Percentiles rank a stretch among this genome's conserved stretches.
Conservation (phyloP, 331 rosid species). For the Cucumis variabilis region DNA sequence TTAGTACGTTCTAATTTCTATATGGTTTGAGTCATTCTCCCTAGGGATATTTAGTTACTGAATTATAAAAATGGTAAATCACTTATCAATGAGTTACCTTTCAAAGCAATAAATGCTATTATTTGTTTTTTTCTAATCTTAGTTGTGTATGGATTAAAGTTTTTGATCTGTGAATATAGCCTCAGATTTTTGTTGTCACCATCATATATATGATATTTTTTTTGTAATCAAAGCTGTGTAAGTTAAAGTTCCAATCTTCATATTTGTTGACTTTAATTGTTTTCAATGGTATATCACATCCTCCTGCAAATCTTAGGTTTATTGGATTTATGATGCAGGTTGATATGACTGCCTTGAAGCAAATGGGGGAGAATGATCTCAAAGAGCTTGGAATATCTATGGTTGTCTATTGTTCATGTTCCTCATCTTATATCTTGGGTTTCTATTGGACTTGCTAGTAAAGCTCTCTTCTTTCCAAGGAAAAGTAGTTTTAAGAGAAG, state of each 20-base stretch:
- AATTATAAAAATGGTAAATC: background rate
- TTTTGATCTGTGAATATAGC: background rate
- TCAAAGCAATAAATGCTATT: background rate
- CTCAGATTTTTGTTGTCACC: background rate
- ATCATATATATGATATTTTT: background rate
- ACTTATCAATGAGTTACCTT: background rate
- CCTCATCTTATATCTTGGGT: constrained; percentile 30
- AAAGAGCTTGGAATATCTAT: constrained; percentile 98
- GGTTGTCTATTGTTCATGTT: constrained; percentile 49
- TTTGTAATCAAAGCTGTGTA: background rate
- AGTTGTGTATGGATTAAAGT: background rate
- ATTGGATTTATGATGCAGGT: constrained; percentile 54
- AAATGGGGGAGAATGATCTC: constrained; percentile 96
- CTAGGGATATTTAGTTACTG: background rate
- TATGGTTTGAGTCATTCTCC: constrained; percentile 1
- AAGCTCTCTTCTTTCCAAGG: background rate
- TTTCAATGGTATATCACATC: background rate
- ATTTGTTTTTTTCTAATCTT: background rate
- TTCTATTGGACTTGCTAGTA: constrained; percentile 57
- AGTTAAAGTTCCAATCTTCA: background rate
- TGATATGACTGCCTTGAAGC: constrained; percentile 93
- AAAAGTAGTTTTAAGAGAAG: background rate
- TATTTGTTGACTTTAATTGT: background rate
- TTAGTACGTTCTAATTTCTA: background rate
- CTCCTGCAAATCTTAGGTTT: background rate